Evolutionary conservation across 768 basidiomycete genomes (phyloP).

Genomic region (Xerocomellus chrysenteron): DNA sequence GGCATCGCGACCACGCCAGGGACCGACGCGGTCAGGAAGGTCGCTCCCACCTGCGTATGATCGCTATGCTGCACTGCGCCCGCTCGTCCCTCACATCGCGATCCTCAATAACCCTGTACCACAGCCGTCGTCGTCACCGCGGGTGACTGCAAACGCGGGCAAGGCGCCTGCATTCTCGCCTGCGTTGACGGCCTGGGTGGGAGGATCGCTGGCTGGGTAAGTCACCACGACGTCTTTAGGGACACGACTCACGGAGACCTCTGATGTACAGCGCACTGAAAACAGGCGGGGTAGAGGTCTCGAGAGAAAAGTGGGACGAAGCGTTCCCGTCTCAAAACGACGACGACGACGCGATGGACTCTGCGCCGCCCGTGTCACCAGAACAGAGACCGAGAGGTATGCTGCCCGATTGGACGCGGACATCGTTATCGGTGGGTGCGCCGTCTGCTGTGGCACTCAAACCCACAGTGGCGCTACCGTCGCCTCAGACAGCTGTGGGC

Average conservation of each 20-base stretch:
- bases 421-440: constrained; percentile 60
- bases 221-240: constrained; percentile 24
- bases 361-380: constrained; percentile 10
- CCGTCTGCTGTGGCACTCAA: constrained; percentile 45
- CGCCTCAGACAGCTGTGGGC: constrained; percentile 32
- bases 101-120: constrained; percentile 85
- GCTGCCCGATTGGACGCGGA: constrained; percentile 82
- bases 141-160: constrained; percentile 65
- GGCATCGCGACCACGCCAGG: constrained; percentile 31
- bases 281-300: constrained; percentile 79
- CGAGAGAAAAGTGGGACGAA: constrained; percentile 87
- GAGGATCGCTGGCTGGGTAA: constrained; percentile 89
- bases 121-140: constrained; percentile 43
- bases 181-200: constrained; percentile 84
- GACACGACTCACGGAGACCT: background rate
- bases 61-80: constrained; percentile 71
- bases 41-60: constrained; percentile 57
- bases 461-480: constrained; percentile 1
- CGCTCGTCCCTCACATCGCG: constrained; percentile 69
- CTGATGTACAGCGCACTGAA: constrained; percentile 64
- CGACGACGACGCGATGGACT: constrained; percentile 38
- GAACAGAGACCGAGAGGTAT: constrained; percentile 41
- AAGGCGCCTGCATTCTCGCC: constrained; percentile 88
- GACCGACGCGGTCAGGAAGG: constrained; percentile 36
- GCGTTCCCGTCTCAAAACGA: constrained; percentile 43